These are phyloP conservation scores for Phytomonas francai DNA, from an alignment of 208 protist species.

Conservation along the genomic window DNA sequence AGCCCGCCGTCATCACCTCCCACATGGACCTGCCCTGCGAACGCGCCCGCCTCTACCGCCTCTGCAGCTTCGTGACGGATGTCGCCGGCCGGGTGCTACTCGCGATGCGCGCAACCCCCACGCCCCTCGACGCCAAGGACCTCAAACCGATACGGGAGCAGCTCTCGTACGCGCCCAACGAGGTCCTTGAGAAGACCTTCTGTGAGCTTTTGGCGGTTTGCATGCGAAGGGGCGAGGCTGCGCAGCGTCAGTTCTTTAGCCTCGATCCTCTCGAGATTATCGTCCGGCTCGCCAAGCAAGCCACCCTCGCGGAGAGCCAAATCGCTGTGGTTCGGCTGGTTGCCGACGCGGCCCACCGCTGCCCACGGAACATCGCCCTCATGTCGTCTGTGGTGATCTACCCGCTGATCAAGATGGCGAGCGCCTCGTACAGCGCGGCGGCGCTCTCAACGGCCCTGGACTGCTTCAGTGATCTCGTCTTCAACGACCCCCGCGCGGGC, in stretches of 20 bases:
- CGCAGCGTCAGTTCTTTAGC: slow-evolving; percentile 34
- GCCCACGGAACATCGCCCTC: slow-evolving; percentile 37
- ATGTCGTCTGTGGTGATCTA: slow-evolving; percentile 31
- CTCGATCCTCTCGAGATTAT: slow-evolving; percentile 67
- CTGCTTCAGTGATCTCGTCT: slow-evolving; percentile 59
- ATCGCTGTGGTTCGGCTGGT: slow-evolving; percentile 37
- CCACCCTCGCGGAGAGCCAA: slow-evolving; percentile 47
- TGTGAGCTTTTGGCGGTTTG: slow-evolving; percentile 42
- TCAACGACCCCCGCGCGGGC: slow-evolving; percentile 39
- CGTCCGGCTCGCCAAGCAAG: slow-evolving; percentile 25
- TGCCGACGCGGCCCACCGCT: slow-evolving; percentile 27
- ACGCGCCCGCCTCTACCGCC: slow-evolving; percentile 24
- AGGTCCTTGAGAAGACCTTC: slow-evolving; percentile 37
- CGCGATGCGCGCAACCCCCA: background rate
- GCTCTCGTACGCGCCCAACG: slow-evolving; percentile 32
- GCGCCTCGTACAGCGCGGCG: slow-evolving; percentile 26
- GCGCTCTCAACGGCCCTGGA: slow-evolving; percentile 48
- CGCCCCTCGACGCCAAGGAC: background rate
- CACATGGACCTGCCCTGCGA: slow-evolving; percentile 16
- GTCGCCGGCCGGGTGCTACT: slow-evolving; percentile 19
- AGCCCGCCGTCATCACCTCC: slow-evolving; percentile 16
- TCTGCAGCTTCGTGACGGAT: slow-evolving; percentile 20
- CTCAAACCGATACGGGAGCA: slow-evolving; percentile 40
- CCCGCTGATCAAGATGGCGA: slow-evolving; percentile 27
- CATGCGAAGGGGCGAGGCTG: slow-evolving; percentile 9